Conservation (phyloP, 345 rosid genomes). For the Hibiscus syriacus region DNA sequence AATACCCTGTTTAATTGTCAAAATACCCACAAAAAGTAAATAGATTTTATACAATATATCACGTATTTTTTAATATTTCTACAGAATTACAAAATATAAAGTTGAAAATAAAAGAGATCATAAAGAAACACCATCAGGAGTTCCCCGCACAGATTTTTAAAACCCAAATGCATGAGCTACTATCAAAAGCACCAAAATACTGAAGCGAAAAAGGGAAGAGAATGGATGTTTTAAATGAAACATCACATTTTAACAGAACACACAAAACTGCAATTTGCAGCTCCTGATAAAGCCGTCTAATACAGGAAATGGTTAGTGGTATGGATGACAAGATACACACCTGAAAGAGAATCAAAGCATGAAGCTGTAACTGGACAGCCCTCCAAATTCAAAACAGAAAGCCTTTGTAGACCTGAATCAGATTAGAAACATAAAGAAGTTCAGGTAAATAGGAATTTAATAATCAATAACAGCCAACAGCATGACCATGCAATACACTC, state of each 20-base stretch:
- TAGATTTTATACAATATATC: background rate
- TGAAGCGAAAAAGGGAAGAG: background rate
- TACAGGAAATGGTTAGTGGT: background rate
- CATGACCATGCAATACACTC: background rate
- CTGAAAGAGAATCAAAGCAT: conserved; percentile 73
- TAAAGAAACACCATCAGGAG: background rate
- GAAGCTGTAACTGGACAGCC: conserved; percentile 79
- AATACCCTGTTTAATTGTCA: background rate
- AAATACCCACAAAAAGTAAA: background rate
- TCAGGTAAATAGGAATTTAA: background rate
- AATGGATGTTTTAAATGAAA: background rate
- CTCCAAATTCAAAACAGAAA: conserved; percentile 69
- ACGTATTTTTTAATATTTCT: background rate
- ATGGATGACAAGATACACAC: conserved; percentile 22
- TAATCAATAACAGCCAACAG: background rate
- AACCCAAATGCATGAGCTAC: background rate
- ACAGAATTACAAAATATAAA: background rate
- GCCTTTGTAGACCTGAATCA: conserved; percentile 61
- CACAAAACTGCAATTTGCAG: background rate
- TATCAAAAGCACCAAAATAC: background rate
- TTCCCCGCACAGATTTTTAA: background rate
- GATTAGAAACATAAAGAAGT: conserved; percentile 6
- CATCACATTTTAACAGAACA: background rate
- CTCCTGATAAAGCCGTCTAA: background rate
- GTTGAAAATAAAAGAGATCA: background rate